Base-by-base conservation (phyloP, 2,329 filamentous ascomycete genomes). In the Aulographum hederae region DNA sequence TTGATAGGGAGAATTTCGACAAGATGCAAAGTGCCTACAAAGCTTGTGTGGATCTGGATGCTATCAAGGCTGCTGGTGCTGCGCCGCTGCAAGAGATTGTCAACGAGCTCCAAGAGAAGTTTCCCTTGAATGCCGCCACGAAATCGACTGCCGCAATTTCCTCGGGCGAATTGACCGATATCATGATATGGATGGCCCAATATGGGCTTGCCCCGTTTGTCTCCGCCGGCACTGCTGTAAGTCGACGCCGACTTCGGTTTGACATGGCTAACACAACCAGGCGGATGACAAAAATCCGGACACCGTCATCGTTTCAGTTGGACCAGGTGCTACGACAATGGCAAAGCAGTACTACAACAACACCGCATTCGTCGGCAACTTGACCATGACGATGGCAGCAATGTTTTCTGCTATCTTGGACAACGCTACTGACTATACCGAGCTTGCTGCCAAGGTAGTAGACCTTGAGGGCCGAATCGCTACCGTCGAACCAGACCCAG, bases 11-110 rank as follows among this genome's bases (percentile, higher is more conserved):
- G 18, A 81, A 78, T 44, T 79, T 79, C 43, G 52, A 67, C 37
- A 74, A 75, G 48, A 54, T 81, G 44, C 67, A 75, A 46, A 51
- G 61, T 28, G 67, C 63, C 1, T 81, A 79, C 42, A 53, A 68
- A 37, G 65, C 73, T 20, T 82, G 77, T 44, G 63, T 77, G 48
- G 60, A 80, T 41, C 65, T 74, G 44, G 56, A 63, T 5, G 50
- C 54, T 6, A 63, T 78, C 31, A 62, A 65, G 39, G 50, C 62
- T 27, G 46, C 60, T 8, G 75, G 73, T 2, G 53, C 64, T 4
- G 47, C 58, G 35, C 73, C 74, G 3, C 47, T 82, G 26, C 46
- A 60, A 13, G 47, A 62, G 4, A 49, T 78, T 6, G 52, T 80
- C n/a, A 48, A 60, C 11, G 49, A 64, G 6, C 15, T 37, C 23